Conservation (phyloP, 2,329 filamentous ascomycete genomes). For the Curvularia hawaiiensis region DNA sequence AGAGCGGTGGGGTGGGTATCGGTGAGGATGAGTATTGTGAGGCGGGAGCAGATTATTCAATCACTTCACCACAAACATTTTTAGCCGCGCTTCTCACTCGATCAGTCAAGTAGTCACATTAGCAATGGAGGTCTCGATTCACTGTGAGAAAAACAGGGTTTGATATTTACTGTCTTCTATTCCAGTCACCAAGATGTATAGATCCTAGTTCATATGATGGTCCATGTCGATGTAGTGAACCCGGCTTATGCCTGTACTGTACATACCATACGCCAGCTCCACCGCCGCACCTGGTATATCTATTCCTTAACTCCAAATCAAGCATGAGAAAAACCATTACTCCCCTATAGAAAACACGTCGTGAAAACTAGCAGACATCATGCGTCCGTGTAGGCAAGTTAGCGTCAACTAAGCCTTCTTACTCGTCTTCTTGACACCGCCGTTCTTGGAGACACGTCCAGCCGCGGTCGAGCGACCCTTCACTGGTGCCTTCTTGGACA, state of each 20-base stretch:
- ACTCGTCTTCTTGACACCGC: constrained; percentile 32
- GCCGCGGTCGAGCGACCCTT: constrained; percentile 16
- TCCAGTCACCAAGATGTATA: not conserved
- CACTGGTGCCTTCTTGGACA: constrained; percentile 18
- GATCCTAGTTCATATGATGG: not conserved
- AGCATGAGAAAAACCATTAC: not conserved
- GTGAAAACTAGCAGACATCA: no score
- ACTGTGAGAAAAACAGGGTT: not conserved
- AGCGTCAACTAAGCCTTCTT: constrained; percentile 14
- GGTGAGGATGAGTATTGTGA: not conserved
- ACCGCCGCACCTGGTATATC: not conserved
- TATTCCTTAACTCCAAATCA: not conserved
- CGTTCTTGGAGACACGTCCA: constrained; percentile 29
- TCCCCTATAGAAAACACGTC: no score
- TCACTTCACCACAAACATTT: not conserved
- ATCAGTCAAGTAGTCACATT: not conserved
- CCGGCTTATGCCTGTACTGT: not conserved
- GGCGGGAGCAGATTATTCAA: not conserved
- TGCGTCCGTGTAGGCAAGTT: not conserved
- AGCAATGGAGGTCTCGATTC: not conserved
- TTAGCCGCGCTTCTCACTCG: not conserved
- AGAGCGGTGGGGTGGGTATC: no score
- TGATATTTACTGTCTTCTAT: not conserved
- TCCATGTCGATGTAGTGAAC: not conserved
- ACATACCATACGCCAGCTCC: not conserved